Conservation (phyloP, 768 basidiomycete species). For the Hericium alpestre region DNA sequence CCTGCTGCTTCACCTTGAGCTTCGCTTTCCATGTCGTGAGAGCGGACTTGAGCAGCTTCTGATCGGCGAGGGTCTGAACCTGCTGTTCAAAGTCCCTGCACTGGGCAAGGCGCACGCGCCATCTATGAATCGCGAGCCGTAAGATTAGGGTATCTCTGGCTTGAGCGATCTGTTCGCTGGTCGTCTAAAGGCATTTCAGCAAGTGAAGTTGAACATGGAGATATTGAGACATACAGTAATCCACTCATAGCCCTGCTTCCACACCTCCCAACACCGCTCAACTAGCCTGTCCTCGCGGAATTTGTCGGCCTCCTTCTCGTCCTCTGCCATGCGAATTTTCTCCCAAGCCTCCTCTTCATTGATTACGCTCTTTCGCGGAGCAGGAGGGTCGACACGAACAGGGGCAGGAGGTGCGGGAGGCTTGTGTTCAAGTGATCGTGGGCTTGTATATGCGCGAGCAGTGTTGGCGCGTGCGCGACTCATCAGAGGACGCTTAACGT, state of each 20-base stretch:
- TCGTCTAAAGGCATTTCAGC: constrained; percentile 40
- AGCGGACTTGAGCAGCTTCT: constrained; percentile 30
- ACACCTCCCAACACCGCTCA: constrained; percentile 66
- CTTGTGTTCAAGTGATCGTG: neutral
- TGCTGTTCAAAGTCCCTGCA: constrained; percentile 31
- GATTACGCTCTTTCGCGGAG: constrained; percentile 37
- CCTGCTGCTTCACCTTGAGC: constrained; percentile 44
- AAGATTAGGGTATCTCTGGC: constrained; percentile 61
- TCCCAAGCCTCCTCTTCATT: constrained; percentile 74
- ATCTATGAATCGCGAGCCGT: constrained; percentile 46
- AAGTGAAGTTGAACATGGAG: constrained; percentile 1
- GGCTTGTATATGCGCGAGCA: neutral
- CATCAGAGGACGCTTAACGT: neutral
- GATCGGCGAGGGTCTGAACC: constrained; percentile 34
- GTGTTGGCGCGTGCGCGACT: neutral
- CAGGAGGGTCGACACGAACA: constrained; percentile 1
- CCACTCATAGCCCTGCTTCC: constrained; percentile 65
- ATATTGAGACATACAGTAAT: constrained; percentile 44
- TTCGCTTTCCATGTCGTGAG: constrained; percentile 45
- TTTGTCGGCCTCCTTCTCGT: constrained; percentile 61
- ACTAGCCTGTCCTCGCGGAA: constrained; percentile 55
- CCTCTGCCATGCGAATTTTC: constrained; percentile 57
- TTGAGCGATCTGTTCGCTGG: constrained; percentile 52
- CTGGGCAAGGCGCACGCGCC: constrained; percentile 37
- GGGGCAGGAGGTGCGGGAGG: constrained; percentile 1